Base-by-base conservation (phyloP, 805 yeast genomes). In the Clavispora vitiphila region DNA sequence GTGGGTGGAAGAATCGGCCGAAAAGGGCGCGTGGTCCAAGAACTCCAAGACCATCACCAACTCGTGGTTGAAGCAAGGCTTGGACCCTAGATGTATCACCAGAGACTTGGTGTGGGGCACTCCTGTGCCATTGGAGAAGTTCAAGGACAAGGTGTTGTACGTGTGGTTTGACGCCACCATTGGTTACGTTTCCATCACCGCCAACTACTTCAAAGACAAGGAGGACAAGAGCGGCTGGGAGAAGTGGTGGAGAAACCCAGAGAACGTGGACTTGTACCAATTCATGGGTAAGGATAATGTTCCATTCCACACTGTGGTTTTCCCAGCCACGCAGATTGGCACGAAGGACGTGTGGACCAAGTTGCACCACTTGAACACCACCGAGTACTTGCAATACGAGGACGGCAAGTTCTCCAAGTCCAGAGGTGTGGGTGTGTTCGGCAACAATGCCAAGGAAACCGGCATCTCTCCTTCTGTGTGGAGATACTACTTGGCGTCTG, bases 211-310 rank as follows among this genome's bases (percentile, higher is more conserved):
- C 55, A 61, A 67, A 47, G 55, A 57, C 35, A 81, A 88, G 14
- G 64, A 74, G 34, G 69, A 69, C 35, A 49, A 46, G 5, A 60
- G 58, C 5, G 76, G 74, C 40, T 91, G 98, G 98, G 69, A 76
- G 56, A 61, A 78, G 54, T 91, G 99, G 99, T 93, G 99, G 99
- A 80, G 78, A 55, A 74, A 85, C 58, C 95, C 96, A n/a, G 88
- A 89, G 40, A 63, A 89, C 48, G 96, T 93, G 49, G 68, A 85
- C 51, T 72, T 93, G 52, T 88, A 86, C 64, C 99, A 93, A 72
- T 93, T 93, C 65, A 93, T 93, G 99, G 99, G 99, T 67, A 93
- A 93, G 65, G 99, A 93, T 67, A 93, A 93, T 60, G 97, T 90
- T 56, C 97, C 98, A 24, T 93, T 93, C 87, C 99, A 93, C 62